Conservation (phyloP, 495 filamentous ascomycete species). For the Oidiodendron maius region DNA sequence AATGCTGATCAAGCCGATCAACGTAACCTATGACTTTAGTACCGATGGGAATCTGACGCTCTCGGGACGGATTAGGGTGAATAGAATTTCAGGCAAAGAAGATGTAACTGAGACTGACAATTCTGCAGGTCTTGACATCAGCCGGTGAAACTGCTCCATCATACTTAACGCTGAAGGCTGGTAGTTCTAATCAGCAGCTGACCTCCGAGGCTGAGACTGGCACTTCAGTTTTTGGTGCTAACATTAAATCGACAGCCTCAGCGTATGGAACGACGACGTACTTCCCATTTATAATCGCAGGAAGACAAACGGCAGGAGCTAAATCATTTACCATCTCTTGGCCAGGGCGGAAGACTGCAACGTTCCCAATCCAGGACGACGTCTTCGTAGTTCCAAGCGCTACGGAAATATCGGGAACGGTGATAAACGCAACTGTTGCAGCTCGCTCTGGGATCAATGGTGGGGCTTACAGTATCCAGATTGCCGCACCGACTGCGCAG, state of each 20-base stretch:
- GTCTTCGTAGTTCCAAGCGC: too few relatives aligned
- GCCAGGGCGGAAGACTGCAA: too few relatives aligned
- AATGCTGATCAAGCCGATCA: slow-evolving; percentile 11
- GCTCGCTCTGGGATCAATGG: too few relatives aligned
- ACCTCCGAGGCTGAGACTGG: slow-evolving; percentile 3
- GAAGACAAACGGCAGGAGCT: too few relatives aligned
- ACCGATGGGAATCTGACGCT: slow-evolving; percentile 7
- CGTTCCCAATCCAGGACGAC: too few relatives aligned
- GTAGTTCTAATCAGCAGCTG: neutral
- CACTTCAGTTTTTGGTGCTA: slow-evolving; percentile 9
- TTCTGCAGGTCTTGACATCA: slow-evolving; percentile 4
- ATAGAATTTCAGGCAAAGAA: neutral
- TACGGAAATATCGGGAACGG: too few relatives aligned
- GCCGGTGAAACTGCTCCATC: neutral
- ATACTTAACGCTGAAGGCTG: slow-evolving; percentile 1
- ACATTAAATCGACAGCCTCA: slow-evolving; percentile 8
- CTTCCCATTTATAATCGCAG: too few relatives aligned
- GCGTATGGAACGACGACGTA: slow-evolving; percentile 8
- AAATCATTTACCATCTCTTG: too few relatives aligned
- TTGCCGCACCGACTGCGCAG: too few relatives aligned
- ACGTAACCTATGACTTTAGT: slow-evolving; percentile 15
- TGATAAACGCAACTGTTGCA: too few relatives aligned
- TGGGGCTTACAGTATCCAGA: too few relatives aligned
- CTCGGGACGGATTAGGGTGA: slow-evolving; percentile 10
- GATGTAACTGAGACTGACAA: neutral